Evolutionary conservation across 163 green algal genomes (phyloP), one percentile per base, ranked within the genome.

Genomic region (Chlamydomonas reinhardtii): DNA sequence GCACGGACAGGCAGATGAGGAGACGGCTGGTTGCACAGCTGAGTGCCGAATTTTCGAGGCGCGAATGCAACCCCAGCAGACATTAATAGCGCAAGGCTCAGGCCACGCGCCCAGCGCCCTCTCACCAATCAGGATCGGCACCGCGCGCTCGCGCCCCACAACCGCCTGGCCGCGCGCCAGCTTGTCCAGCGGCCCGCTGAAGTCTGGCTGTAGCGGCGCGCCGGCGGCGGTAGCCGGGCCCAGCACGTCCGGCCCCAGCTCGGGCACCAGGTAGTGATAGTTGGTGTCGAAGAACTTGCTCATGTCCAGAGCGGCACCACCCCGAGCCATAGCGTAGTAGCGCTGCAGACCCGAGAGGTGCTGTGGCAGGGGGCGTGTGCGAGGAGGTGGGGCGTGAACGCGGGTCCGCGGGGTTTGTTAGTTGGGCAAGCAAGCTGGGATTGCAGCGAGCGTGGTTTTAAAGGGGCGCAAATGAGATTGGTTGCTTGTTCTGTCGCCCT

Each of bases 231-330:
- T 56, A 22, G 48, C 48, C 48, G 12, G 91, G 87, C n/a, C 70
- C 14, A 90, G 91, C 48, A 56, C 48, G 76, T 88, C 87, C 19
- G 76, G 70, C 48, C 80, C 82, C 27, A 98, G 91, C 91, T 98
- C 96, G 17, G 96, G 95, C 12, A 95, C 91, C 91, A 98, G 76
- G 91, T 94, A 97, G 89, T 99, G 96, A 88, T 99, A 99, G 92
- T 98, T 99, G 90, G 96, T 98, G 93, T 98, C 95, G 20, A 98
- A 96, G 83, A 95, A 97, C 88, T 99, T 99, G 82, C 84, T 94
- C 96, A 99, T 98, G 92, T 99, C 96, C 76, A 97, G 89, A 5
- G 96, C 96, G 22, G 88, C 35, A 19, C 84, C 86, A 32, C 96
- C 96, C 27, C 96, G 94, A 0, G 96, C 96, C 93, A 98, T 96